Base-by-base conservation (phyloP, 169 alveolate species). In the Plasmodium fragile region DNA sequence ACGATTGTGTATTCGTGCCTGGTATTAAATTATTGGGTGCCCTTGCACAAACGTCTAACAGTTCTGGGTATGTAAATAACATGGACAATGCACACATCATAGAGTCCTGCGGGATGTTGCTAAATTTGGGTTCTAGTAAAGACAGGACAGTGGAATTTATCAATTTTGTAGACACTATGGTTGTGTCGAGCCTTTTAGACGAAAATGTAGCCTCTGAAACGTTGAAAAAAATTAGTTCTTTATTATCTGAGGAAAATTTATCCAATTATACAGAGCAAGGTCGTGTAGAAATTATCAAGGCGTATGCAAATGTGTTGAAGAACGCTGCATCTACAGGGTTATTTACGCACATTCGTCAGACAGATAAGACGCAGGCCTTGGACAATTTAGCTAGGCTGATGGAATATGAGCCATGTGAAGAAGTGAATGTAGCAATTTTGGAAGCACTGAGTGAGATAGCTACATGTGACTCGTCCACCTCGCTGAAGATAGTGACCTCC, bases 301-400 rank as follows among this genome's bases (percentile, higher is more conserved):
- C 92, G 3, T 91, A 91, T 81, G 92, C 94, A 11, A 71, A 36
- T 8, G 30, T 91, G 80, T 22, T 91, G 55, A 91, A 39, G 73
- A 92, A 91, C 41, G 4, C 91, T 25, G 94, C 94, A 16, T 52
- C 82, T 28, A 91, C 94, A 70, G 94, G 94, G n/a, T 69, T 91
- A 72, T 91, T 91, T 53, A 89, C 90, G 13, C 92, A 90, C 69
- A 49, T 95, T 77, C 82, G 78, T 3, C 72, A 39, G 32, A 84
- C 93, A 28, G 92, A 95, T 41, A 95, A 95, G 78, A 18, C 83
- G 36, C 96, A 96, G 4, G 96, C 94, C 4, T 45, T 96, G 34
- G 91, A 92, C 72, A 95, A 89, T 89, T 82, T 96, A 70, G 91
- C 79, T 39, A 96, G 89, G 34, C 41, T 95, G 70, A 93, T 95